phyloP scores from a whole-genome alignment of 345 rosid species.

The Gynandropsis gynandra region DNA sequence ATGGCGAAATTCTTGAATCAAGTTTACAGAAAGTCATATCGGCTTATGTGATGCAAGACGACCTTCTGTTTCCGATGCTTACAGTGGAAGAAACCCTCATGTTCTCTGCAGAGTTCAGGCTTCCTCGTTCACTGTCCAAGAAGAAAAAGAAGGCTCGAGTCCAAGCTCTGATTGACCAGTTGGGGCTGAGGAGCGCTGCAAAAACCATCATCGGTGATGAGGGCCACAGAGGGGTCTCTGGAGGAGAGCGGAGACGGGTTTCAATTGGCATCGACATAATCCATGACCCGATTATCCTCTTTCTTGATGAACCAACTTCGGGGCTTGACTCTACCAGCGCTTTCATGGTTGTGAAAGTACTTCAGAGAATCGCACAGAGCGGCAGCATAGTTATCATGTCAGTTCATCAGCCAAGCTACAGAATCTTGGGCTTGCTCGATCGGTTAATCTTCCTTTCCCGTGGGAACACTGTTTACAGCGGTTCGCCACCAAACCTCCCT shows the following conservation, averaged over 20 bases:
- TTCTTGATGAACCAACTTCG: constrained; percentile 92
- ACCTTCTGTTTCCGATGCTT: constrained; percentile 87
- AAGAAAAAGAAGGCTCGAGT: constrained; percentile 67
- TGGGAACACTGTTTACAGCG: constrained; percentile 69
- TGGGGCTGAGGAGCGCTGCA: constrained; percentile 65
- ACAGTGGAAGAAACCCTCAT: constrained; percentile 87
- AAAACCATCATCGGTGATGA: constrained; percentile 90
- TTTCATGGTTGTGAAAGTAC: constrained; percentile 83
- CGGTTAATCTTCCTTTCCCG: constrained; percentile 70
- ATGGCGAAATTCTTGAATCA: constrained; percentile 68
- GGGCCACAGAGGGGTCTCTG: constrained; percentile 88
- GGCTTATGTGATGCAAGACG: constrained; percentile 95
- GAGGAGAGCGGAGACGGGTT: constrained; percentile 88
- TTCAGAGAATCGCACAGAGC: constrained; percentile 77
- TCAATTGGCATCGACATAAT: constrained; percentile 72
- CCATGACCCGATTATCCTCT: constrained; percentile 80
- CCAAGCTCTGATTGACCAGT: constrained; percentile 77
- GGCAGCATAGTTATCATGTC: constrained; percentile 95
- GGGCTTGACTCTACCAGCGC: constrained; percentile 95
- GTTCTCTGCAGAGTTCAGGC: constrained; percentile 94
- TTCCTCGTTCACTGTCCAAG: constrained; percentile 75
- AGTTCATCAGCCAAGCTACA: constrained; percentile 86
- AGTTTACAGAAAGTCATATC: constrained; percentile 74
- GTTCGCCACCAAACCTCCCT: constrained; percentile 53
- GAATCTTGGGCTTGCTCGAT: constrained; percentile 71